phyloP scores from a whole-genome alignment of 2,329 filamentous ascomycete species.

The Fusarium sp. region DNA sequence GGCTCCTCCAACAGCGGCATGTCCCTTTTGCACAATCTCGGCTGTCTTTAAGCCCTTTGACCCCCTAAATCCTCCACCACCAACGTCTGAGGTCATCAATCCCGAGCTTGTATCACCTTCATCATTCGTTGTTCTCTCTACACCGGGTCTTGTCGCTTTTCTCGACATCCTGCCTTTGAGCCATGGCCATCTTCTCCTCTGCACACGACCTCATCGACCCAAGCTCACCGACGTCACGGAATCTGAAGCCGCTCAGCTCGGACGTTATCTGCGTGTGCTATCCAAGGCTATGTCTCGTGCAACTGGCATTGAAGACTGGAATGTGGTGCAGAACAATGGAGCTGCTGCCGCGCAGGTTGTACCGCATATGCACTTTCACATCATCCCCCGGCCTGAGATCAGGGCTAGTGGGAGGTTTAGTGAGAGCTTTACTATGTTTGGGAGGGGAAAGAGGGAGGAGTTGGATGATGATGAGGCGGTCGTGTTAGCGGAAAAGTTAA shows the following conservation, averaged over 20 bases:
- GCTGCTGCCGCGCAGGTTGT: slow-evolving; percentile 92
- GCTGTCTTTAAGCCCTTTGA: slow-evolving; percentile 64
- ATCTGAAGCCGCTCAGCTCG: slow-evolving; percentile 76
- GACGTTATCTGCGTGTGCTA: slow-evolving; percentile 78
- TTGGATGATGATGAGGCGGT: slow-evolving; percentile 82
- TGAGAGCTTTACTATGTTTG: slow-evolving; percentile 87
- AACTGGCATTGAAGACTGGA: slow-evolving; percentile 87
- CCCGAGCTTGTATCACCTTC: slow-evolving; percentile 58
- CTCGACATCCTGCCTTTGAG: slow-evolving; percentile 94
- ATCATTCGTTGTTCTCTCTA: slow-evolving; percentile 81
- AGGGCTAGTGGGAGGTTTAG: slow-evolving; percentile 67
- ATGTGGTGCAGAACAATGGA: slow-evolving; percentile 97
- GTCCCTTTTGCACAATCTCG: slow-evolving; percentile 76
- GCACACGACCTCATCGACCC: slow-evolving; percentile 81
- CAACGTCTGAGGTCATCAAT: slow-evolving; percentile 51
- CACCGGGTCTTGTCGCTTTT: slow-evolving; percentile 84
- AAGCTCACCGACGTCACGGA: slow-evolving; percentile 81
- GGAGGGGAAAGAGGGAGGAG: slow-evolving; percentile 78
- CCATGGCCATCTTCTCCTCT: slow-evolving; percentile 85
- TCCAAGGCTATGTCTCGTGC: slow-evolving; percentile 78
- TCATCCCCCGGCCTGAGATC: slow-evolving; percentile 86
- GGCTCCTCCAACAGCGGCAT: slow-evolving; percentile 56
- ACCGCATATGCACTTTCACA: slow-evolving; percentile 93
- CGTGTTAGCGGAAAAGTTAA: slow-evolving; percentile 69
- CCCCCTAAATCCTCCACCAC: slow-evolving; percentile 59